These are phyloP conservation scores for Antitrichia curtipendula DNA, from an alignment of 225 moss, liverwort and hornwort species.

Conservation along the genomic window DNA sequence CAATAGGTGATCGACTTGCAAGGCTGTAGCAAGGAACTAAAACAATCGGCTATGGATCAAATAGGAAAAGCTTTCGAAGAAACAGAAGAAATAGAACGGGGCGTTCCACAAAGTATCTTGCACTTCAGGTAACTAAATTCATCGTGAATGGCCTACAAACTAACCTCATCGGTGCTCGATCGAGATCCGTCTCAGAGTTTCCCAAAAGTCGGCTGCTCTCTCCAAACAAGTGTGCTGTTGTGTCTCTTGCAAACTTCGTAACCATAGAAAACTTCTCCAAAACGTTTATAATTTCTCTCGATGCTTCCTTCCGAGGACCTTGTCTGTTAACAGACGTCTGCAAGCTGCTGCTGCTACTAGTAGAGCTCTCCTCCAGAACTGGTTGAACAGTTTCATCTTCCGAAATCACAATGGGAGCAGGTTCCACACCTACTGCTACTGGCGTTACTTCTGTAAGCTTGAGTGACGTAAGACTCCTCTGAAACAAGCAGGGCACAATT, in stretches of 20 bases:
- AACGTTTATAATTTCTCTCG: slow-evolving; percentile 77
- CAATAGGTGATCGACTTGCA: not conserved
- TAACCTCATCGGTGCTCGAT: slow-evolving; percentile 55
- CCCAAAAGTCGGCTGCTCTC: slow-evolving; percentile 66
- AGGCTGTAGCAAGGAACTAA: not conserved
- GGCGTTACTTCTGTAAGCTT: slow-evolving; percentile 71
- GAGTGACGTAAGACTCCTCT: slow-evolving; percentile 93
- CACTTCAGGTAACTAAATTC: not conserved
- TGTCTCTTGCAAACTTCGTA: slow-evolving; percentile 92
- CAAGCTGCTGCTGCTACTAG: slow-evolving; percentile 3
- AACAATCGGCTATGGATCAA: not conserved
- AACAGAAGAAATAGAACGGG: not conserved
- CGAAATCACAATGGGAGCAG: slow-evolving; percentile 10
- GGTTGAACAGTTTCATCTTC: slow-evolving; percentile 15
- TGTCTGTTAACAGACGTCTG: slow-evolving; percentile 19
- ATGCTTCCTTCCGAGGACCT: slow-evolving; percentile 40
- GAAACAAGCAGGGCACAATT: slow-evolving; percentile 1
- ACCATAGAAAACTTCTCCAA: slow-evolving; percentile 97
- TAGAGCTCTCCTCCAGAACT: slow-evolving; percentile 5
- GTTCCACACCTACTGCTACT: slow-evolving; percentile 20
- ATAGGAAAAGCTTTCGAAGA: not conserved
- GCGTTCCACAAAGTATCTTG: not conserved
- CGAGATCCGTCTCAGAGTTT: slow-evolving; percentile 59
- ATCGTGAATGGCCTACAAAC: not conserved
- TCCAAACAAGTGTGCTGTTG: slow-evolving; percentile 80